A percentile compares a stretch with the other conserved stretches of the same genome.
Conservation (phyloP, 2,329 filamentous ascomycete genomes). For the Nemania sp. region DNA sequence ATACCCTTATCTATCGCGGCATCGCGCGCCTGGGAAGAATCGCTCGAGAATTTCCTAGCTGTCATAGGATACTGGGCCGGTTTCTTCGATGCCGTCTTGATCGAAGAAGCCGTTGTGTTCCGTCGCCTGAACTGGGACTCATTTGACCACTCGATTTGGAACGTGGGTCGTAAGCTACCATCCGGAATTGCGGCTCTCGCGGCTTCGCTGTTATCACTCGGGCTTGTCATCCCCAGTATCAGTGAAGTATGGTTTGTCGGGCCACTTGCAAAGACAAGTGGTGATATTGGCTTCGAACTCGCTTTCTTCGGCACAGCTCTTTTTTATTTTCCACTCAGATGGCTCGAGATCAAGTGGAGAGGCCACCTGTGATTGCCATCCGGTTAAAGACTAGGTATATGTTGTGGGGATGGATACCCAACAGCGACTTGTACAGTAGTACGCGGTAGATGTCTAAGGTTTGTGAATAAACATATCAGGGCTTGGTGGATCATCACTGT, state of each 20-base stretch:
- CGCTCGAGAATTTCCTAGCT: constrained; percentile 49
- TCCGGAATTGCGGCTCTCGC: constrained; percentile 51
- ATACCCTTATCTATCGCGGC: constrained; percentile 47
- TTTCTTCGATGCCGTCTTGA: constrained; percentile 46
- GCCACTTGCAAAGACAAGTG: constrained; percentile 47
- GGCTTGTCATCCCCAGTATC: constrained; percentile 49
- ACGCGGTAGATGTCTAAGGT: too few species aligned
- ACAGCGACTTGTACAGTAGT: too few species aligned
- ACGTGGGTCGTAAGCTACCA: constrained; percentile 49
- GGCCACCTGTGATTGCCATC: constrained; percentile 35
- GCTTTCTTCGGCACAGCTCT: constrained; percentile 50
- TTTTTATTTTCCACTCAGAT: constrained; percentile 52
- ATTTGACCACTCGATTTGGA: constrained; percentile 54
- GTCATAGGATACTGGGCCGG: constrained; percentile 52
- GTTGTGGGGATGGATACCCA: too few species aligned
- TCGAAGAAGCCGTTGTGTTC: constrained; percentile 54
- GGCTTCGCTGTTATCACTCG: constrained; percentile 51
- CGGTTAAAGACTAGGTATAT: neutral
- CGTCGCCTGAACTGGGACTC: constrained; percentile 48
- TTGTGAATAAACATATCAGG: too few species aligned
- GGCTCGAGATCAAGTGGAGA: constrained; percentile 46
- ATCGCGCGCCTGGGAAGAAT: constrained; percentile 45
- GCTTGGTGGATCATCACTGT: too few species aligned
- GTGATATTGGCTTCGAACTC: constrained; percentile 51
- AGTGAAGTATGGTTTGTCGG: constrained; percentile 49